Evolutionary conservation across 306 rosid species (phyloP).

Genomic region (Luffa aegyptiaca): DNA sequence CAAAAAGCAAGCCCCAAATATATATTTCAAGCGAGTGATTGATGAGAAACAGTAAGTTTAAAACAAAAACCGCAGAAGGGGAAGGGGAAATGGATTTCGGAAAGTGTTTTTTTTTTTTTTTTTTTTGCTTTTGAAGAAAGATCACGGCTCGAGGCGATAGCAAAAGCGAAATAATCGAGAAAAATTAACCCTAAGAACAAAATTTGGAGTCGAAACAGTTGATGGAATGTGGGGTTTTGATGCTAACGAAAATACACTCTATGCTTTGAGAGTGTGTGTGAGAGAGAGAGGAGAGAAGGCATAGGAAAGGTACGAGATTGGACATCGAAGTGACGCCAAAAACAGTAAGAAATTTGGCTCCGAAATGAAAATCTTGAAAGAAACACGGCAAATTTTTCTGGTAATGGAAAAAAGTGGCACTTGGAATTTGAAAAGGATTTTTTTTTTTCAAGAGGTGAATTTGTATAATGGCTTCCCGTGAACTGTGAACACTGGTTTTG

Average conservation of each 20-base stretch:
- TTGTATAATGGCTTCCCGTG: not conserved
- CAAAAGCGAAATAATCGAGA: not conserved
- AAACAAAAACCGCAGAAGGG: not conserved
- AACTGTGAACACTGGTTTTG: not conserved
- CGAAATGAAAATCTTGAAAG: not conserved
- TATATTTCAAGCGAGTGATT: not conserved
- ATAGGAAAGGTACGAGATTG: not conserved
- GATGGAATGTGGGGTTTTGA: not conserved
- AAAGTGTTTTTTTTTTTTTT: not conserved
- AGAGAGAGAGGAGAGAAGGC: not conserved
- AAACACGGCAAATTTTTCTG: not conserved
- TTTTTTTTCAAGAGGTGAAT: not conserved
- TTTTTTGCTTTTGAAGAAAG: not conserved
- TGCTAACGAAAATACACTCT: not conserved
- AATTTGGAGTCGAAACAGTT: not conserved
- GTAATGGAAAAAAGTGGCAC: not conserved
- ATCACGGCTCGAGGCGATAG: conserved; percentile 1
- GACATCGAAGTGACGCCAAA: not conserved
- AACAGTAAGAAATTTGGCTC: not conserved
- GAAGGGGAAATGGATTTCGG: not conserved
- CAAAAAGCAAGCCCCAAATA: not conserved
- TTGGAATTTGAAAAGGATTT: not conserved
- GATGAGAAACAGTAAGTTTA: not conserved
- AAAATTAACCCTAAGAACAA: conserved; percentile 3
- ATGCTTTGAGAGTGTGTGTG: not conserved